Base-by-base conservation (phyloP, 345 rosid genomes). In the Euphorbia peplus region DNA sequence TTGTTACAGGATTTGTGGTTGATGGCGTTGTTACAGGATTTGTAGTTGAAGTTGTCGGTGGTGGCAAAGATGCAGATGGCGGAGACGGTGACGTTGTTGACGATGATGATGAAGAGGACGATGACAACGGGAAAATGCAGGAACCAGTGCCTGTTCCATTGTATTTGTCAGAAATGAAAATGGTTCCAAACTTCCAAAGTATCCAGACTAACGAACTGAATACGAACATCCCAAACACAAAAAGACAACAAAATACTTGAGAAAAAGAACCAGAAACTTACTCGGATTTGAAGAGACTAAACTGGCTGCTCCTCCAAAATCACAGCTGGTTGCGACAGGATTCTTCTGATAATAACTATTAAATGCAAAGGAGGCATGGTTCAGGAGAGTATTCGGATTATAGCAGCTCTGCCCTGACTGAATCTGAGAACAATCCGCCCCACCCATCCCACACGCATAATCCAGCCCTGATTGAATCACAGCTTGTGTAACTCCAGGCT, bases 281-380 rank as follows among this genome's bases (percentile, higher is more conserved):
- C 99, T 90, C 77, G 99, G 99, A 72, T 95, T 90, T 21, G 68
- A 55, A 81, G 47, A 81, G 25, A 87, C 90, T 24, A 85, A 25
- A 30, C 70, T 39, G 0, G 97, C 99, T 2, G 84, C 63, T 42
- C 98, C 98, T 37, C 98, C 93, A 54, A 95, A 95, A 60, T 95
- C 91, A 47, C 99, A 92, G 78, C 99, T 90, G 41, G 90, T 75
- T 5, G 97, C 83, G 56, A 54, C 75, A 30, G 96, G 96, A 70
- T 86, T 90, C 81, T 83, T 90, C 78, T 90, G 97, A 60, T 91
- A 95, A 76, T 95, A 95, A 82, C 89, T 90, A 68, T 95, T 95
- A 82, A 95, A 92, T 15, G 98, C 99, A 76, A 46, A 85, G 0
- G 99, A 95, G 7, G 98, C 99, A 72, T 92, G 99, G 76, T 72